Conservation (phyloP, 805 yeast genomes). For the Wickerhamomyces alni region DNA sequence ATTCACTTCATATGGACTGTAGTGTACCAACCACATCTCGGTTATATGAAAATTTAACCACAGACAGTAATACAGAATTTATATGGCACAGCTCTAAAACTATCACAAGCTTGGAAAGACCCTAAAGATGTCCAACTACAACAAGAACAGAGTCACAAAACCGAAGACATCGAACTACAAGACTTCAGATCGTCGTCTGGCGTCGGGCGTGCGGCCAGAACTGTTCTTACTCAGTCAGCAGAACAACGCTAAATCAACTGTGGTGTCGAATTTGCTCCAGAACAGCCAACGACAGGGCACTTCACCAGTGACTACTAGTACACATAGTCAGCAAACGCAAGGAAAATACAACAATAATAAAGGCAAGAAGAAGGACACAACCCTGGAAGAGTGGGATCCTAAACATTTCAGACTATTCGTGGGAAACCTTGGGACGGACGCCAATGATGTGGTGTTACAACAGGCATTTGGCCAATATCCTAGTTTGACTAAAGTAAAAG, state of each 20-base stretch:
- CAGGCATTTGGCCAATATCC: slow-evolving; percentile 48
- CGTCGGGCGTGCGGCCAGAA: slow-evolving; percentile 42
- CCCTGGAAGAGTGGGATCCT: slow-evolving; percentile 58
- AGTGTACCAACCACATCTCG: too few relatives aligned
- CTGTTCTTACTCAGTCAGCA: slow-evolving; percentile 32
- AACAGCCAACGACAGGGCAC: not conserved
- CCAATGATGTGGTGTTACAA: slow-evolving; percentile 48
- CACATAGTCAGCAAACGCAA: too few relatives aligned
- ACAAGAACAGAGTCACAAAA: slow-evolving; percentile 8
- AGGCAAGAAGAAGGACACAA: slow-evolving; percentile 30
- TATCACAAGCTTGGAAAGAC: too few relatives aligned
- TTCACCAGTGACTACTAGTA: too few relatives aligned
- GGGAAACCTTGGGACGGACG: slow-evolving; percentile 69
- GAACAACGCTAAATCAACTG: slow-evolving; percentile 7
- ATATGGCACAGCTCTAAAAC: too few relatives aligned
- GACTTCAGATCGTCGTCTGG: slow-evolving; percentile 50
- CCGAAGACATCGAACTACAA: slow-evolving; percentile 20
- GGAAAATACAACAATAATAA: not conserved
- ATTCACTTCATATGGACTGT: too few relatives aligned
- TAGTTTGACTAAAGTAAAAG: slow-evolving; percentile 51
- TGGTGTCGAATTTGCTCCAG: slow-evolving; percentile 8
- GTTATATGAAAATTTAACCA: too few relatives aligned
- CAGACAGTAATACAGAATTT: too few relatives aligned
- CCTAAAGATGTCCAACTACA: not conserved
- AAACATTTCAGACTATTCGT: slow-evolving; percentile 66